These are phyloP conservation scores for Guadua angustifolia DNA, from an alignment of 176 grass and related monocot species.

Conservation along the genomic window DNA sequence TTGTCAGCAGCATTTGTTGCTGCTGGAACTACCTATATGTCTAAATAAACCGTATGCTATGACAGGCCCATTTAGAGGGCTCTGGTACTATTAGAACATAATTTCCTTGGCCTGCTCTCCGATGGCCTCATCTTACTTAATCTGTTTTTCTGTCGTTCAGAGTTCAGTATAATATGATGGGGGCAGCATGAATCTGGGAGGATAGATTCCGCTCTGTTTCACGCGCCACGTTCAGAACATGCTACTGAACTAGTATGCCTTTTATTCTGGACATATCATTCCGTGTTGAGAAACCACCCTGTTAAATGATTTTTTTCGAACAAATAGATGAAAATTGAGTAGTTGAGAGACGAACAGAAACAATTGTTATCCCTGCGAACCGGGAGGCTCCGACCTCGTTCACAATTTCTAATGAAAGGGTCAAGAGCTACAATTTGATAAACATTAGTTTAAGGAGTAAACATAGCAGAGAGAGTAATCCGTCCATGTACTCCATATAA, in stretches of 20 bases:
- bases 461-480: no score
- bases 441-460: no score
- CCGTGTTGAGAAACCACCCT: no score
- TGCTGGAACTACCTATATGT: conserved; percentile 16
- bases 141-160: background rate
- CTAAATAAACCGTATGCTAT: conserved; percentile 39
- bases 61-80: conserved; percentile 21
- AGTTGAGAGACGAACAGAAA: no score
- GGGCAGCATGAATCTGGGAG: background rate
- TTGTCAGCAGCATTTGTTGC: conserved; percentile 36
- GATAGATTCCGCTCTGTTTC: background rate
- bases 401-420: no score
- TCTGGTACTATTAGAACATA: background rate
- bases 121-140: background rate
- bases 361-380: no score
- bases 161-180: background rate
- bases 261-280: background rate
- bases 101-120: background rate
- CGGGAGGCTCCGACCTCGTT: no score
- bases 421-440: no score
- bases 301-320: no score
- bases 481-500: no score
- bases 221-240: background rate
- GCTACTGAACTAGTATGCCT: background rate
- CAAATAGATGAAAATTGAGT: no score